These are phyloP conservation scores for Nakazawaea ernobii DNA, from an alignment of 805 yeast genomes.

Conservation along the genomic window DNA sequence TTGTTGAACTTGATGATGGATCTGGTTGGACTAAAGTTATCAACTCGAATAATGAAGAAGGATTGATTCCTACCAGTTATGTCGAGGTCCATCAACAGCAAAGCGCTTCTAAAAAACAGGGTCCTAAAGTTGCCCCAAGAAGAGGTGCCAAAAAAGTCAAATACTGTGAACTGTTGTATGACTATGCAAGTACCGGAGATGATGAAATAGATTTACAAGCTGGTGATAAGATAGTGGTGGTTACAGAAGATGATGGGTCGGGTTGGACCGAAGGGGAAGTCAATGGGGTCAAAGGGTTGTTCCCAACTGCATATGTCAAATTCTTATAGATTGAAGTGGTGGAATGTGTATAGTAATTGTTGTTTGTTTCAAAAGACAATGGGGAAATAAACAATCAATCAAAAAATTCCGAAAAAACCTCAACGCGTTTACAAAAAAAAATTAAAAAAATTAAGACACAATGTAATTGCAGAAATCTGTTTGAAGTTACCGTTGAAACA, in stretches of 20 bases:
- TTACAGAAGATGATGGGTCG: conserved; percentile 61
- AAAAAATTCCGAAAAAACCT: too few relatives aligned
- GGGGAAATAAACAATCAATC: neutral
- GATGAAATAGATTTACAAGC: conserved; percentile 69
- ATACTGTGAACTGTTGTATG: conserved; percentile 66
- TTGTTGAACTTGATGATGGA: conserved; percentile 73
- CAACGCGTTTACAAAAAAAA: neutral
- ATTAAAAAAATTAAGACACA: neutral
- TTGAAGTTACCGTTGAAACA: too few relatives aligned
- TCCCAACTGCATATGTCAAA: conserved; percentile 74
- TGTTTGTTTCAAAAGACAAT: neutral
- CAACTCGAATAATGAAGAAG: conserved; percentile 42
- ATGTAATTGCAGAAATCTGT: neutral
- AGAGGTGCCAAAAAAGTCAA: conserved; percentile 58
- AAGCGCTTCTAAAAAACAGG: conserved; percentile 34
- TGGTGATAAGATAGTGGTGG: conserved; percentile 69
- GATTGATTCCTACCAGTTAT: conserved; percentile 84
- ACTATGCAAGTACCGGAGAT: conserved; percentile 69
- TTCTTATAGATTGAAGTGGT: conserved; percentile 1
- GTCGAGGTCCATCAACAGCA: conserved; percentile 36
- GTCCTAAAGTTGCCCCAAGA: conserved; percentile 79
- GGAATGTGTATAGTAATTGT: neutral
- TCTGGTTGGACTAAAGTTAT: conserved; percentile 83
- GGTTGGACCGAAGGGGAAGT: conserved; percentile 96
- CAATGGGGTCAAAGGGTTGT: conserved; percentile 57